Evolutionary conservation across 2,329 filamentous ascomycete species (phyloP), one percentile per base, ranked within the genome.

Genomic region (Monilinia fructigena): DNA sequence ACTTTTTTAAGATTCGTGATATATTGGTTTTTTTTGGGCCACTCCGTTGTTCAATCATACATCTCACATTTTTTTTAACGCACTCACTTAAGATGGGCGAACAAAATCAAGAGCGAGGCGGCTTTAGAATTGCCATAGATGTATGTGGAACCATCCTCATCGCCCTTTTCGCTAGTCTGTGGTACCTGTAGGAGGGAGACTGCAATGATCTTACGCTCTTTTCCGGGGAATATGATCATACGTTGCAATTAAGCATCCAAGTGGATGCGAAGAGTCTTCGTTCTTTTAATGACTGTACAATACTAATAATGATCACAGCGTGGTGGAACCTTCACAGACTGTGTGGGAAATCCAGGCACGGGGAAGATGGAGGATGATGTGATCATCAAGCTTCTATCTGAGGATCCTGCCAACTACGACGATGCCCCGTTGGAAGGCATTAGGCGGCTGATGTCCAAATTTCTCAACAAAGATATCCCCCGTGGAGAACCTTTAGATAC

Each of bases 381-480:
- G 63, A 83, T 96, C 66, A 92, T 95, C 78, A 96, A 96, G 79
- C 86, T 97, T 2, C 86, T 97, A 23, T 96, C 92, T 2, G 92
- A 94, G 74, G 93, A 97, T 76, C 93, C 93, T 2, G 84, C 86
- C 66, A 97, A 97, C 80, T 97, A 97, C 79, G 83, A 88, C 20
- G 93, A 97, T 81, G 93, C 93, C 16, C 93, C 93, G 2, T 84
- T 96, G 23, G 93, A 97, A 80, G 93, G 93, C 38, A 97, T 97
- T 75, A 87, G 93, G 20, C 88, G 93, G 67, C 88, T 97, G 66
- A 86, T 97, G 78, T 89, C 89, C 71, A 88, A 86, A 72, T 96
- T 96, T 77, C 86, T 88, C 2, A 83, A 84, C 64, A 83, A 84
- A 67, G 88, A 94, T 5, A 93, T 96, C 55, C 91, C 91, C 4